phyloP scores from a whole-genome alignment of 169 alveolate species.

The Plasmodium vivax region DNA sequence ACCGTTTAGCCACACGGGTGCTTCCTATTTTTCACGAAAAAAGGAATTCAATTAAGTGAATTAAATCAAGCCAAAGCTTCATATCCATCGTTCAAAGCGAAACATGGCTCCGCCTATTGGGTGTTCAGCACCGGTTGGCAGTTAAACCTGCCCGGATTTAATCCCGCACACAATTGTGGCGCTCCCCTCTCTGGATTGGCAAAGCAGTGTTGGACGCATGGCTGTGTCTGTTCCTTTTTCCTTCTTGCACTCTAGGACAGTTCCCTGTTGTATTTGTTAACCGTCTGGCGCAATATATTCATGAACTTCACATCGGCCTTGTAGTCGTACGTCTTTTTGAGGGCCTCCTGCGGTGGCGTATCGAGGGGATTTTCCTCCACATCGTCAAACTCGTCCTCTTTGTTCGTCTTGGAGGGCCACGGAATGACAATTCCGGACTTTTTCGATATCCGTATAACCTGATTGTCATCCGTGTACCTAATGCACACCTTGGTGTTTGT shows the following conservation, averaged over 20 bases:
- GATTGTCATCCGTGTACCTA: slow-evolving; percentile 21
- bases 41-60: not conserved
- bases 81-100: not conserved
- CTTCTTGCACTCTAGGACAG: slow-evolving; percentile 11
- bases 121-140: not conserved
- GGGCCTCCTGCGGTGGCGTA: slow-evolving; percentile 90
- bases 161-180: not conserved
- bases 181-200: not conserved
- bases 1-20: not conserved
- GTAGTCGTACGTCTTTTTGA: slow-evolving; percentile 87
- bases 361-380: slow-evolving; percentile 82
- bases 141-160: not conserved
- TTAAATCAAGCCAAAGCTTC: not conserved
- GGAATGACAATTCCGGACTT: slow-evolving; percentile 91
- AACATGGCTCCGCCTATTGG: not conserved
- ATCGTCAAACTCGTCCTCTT: slow-evolving; percentile 77
- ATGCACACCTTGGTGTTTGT: slow-evolving; percentile 81
- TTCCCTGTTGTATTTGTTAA: slow-evolving; percentile 84
- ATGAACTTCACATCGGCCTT: slow-evolving; percentile 81
- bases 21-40: not conserved
- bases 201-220: not conserved
- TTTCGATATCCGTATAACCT: slow-evolving; percentile 87
- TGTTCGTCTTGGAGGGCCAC: slow-evolving; percentile 86
- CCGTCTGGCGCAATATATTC: slow-evolving; percentile 82
- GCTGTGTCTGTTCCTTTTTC: not conserved